Evolutionary conservation across 2,329 filamentous ascomycete species (phyloP).

Genomic region (Berkeleyomyces rouxiae): DNA sequence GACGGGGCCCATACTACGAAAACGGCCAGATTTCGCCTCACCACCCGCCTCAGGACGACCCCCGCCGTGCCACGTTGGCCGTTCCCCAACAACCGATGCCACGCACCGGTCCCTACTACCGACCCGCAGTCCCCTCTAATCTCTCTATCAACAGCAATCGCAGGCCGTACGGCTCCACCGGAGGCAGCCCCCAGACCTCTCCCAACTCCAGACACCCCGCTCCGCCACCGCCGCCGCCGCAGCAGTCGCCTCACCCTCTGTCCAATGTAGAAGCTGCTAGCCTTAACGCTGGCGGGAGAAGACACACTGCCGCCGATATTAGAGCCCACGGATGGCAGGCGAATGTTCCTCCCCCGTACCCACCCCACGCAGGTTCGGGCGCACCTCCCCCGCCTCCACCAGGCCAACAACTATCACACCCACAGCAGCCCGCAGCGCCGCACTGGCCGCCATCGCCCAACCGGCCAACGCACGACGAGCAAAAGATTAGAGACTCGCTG

Average conservation of each 20-base stretch:
- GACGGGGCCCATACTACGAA: constrained; percentile 50
- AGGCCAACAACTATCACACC: constrained; percentile 31
- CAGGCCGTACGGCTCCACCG: constrained; percentile 76
- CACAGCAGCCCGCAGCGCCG: constrained; percentile 29
- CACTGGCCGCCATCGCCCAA: constrained; percentile 40
- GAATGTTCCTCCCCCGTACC: constrained; percentile 26
- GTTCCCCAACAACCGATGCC: constrained; percentile 31
- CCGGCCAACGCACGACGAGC: constrained; percentile 33
- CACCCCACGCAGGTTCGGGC: constrained; percentile 9
- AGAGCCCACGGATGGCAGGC: constrained; percentile 50
- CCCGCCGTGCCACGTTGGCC: constrained; percentile 52
- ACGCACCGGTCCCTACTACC: constrained; percentile 44
- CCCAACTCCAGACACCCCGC: constrained; percentile 38
- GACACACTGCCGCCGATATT: constrained; percentile 93
- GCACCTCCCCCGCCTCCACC: constrained; percentile 48
- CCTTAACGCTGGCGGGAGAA: constrained; percentile 50
- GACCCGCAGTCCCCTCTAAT: constrained; percentile 66
- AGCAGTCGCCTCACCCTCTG: constrained; percentile 44
- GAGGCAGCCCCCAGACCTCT: constrained; percentile 53
- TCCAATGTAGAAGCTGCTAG: constrained; percentile 46
- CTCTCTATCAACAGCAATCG: constrained; percentile 52
- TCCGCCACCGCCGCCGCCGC: constrained; percentile 50
- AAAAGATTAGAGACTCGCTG: constrained; percentile 39
- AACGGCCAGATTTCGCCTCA: constrained; percentile 73
- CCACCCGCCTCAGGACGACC: constrained; percentile 76